Evolutionary conservation across 768 basidiomycete genomes (phyloP).

Genomic region (Xerocomus brunneocitrinus): DNA sequence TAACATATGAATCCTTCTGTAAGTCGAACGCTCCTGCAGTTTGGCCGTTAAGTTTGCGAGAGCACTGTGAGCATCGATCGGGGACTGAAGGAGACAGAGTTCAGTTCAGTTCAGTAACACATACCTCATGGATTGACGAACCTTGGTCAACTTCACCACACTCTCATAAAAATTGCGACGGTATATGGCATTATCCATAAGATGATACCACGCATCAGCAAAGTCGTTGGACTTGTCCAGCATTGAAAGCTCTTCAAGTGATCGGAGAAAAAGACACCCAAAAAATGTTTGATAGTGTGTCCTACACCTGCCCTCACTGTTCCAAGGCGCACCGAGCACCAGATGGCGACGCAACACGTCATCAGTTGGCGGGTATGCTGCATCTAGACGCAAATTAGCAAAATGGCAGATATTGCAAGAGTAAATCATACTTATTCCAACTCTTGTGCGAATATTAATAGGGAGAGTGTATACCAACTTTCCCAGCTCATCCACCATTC

Average conservation of each 20-base stretch:
- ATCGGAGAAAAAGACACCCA: neutral
- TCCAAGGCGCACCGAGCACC: neutral
- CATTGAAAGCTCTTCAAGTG: too few relatives aligned
- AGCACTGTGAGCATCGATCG: too few relatives aligned
- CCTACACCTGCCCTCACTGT: neutral
- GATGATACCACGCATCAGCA: too few relatives aligned
- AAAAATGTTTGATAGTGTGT: neutral
- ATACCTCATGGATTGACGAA: too few relatives aligned
- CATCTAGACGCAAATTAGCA: neutral
- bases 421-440: neutral
- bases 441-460: neutral
- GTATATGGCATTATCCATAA: too few relatives aligned
- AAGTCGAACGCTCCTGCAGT: too few relatives aligned
- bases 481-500: constrained; percentile 4
- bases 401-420: neutral
- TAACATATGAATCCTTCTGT: neutral
- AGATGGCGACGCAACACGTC: neutral
- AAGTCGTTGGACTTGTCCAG: too few relatives aligned
- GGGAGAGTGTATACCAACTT: constrained; percentile 7
- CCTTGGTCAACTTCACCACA: too few relatives aligned
- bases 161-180: too few relatives aligned
- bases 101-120: too few relatives aligned
- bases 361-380: neutral
- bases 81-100: too few relatives aligned
- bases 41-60: too few relatives aligned